Conservation (phyloP, 495 filamentous ascomycete genomes). For the Choiromyces venosus region DNA sequence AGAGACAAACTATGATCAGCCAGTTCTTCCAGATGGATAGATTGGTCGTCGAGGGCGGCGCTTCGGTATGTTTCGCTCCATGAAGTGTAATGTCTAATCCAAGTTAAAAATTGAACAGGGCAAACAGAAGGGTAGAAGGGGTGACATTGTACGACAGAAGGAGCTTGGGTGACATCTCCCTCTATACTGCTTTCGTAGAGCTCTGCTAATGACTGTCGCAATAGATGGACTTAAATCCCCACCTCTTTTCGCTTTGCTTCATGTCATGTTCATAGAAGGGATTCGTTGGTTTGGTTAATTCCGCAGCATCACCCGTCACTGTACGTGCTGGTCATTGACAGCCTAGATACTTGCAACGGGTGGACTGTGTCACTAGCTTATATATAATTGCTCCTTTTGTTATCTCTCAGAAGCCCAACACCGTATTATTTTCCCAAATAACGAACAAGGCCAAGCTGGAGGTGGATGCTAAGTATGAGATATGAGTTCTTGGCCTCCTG, state of each 20-base stretch:
- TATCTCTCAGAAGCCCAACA: background rate
- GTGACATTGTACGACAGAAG: conserved; percentile 70
- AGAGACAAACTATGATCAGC: conserved; percentile 93
- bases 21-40: conserved; percentile 90
- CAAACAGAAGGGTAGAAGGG: conserved; percentile 64
- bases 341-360: background rate
- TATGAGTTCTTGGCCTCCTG: background rate
- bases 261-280: background rate
- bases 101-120: conserved; percentile 51
- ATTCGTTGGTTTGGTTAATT: background rate
- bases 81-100: background rate
- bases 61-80: conserved; percentile 20
- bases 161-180: conserved; percentile 63
- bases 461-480: background rate
- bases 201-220: background rate
- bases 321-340: background rate
- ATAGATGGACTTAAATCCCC: conserved; percentile 22
- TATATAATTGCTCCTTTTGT: background rate
- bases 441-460: background rate
- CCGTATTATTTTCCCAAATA: background rate
- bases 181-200: background rate
- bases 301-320: background rate
- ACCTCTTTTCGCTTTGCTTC: background rate
- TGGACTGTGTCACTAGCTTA: background rate
- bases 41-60: conserved; percentile 78